Evolutionary conservation across 2,329 filamentous ascomycete genomes (phyloP).

Genomic region (Coniochaeta sp.): DNA sequence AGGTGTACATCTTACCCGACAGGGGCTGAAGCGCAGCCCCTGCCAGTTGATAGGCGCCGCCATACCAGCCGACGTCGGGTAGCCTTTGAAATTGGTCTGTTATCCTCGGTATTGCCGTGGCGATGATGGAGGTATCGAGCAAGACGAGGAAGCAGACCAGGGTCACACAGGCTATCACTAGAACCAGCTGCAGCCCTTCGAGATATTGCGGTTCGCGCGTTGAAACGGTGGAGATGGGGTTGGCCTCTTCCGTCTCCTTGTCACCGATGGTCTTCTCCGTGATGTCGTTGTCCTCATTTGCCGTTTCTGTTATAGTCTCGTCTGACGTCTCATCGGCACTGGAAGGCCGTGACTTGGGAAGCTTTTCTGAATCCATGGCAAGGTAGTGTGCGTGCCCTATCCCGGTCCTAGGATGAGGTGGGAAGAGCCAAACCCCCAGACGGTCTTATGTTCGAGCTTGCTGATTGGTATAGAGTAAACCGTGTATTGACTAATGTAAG

Average conservation of each 20-base stretch:
- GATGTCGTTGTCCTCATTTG: neutral
- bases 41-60: slow-evolving; percentile 16
- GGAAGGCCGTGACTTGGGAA: neutral
- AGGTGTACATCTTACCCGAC: slow-evolving; percentile 42
- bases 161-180: slow-evolving; percentile 28
- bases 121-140: slow-evolving; percentile 45
- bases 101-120: slow-evolving; percentile 26
- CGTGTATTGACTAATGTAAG: too few species aligned
- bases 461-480: too few species aligned
- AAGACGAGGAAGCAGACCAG: slow-evolving; percentile 39
- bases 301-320: neutral
- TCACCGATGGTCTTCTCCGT: slow-evolving; percentile 10
- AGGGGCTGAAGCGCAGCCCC: slow-evolving; percentile 44
- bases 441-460: neutral
- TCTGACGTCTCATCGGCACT: neutral
- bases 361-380: neutral
- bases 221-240: slow-evolving; percentile 5
- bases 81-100: slow-evolving; percentile 20
- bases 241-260: neutral
- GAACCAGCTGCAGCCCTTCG: slow-evolving; percentile 9
- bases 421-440: too few species aligned
- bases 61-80: slow-evolving; percentile 17
- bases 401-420: too few species aligned
- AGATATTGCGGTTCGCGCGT: slow-evolving; percentile 3
- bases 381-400: too few species aligned